These are phyloP conservation scores for Entonaema liquescens DNA, from an alignment of 495 filamentous ascomycete species.

Conservation along the genomic window DNA sequence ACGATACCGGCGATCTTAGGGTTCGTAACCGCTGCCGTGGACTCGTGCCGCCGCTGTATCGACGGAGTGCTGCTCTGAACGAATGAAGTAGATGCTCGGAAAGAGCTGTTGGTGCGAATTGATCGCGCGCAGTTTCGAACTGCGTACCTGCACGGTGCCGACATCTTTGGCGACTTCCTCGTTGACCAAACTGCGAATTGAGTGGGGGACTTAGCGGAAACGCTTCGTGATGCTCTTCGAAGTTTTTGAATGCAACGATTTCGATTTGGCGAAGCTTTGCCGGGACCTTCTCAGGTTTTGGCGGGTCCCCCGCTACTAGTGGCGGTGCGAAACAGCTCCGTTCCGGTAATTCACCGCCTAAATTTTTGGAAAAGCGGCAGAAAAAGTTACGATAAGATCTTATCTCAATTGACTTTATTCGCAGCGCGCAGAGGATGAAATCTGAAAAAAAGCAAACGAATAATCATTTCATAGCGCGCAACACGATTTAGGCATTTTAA, in stretches of 20 bases:
- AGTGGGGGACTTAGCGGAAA: slow-evolving; percentile 27
- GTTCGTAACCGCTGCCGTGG: slow-evolving; percentile 73
- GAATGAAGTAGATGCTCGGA: slow-evolving; percentile 52
- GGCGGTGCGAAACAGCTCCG: slow-evolving; percentile 20
- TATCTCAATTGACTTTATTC: slow-evolving; percentile 12
- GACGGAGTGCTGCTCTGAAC: slow-evolving; percentile 49
- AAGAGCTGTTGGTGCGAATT: slow-evolving; percentile 52
- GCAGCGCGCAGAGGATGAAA: not conserved
- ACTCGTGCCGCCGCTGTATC: slow-evolving; percentile 70
- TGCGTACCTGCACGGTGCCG: slow-evolving; percentile 65
- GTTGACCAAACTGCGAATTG: slow-evolving; percentile 32
- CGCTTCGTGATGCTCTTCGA: slow-evolving; percentile 33
- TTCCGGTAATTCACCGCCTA: slow-evolving; percentile 42
- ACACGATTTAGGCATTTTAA: slow-evolving; percentile 22
- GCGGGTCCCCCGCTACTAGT: slow-evolving; percentile 15
- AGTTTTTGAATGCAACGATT: slow-evolving; percentile 44
- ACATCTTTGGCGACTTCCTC: slow-evolving; percentile 57
- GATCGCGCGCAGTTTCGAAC: slow-evolving; percentile 67
- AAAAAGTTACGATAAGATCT: slow-evolving; percentile 40
- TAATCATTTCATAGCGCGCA: slow-evolving; percentile 1
- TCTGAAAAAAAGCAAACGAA: slow-evolving; percentile 15
- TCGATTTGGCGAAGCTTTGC: slow-evolving; percentile 48
- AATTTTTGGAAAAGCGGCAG: slow-evolving; percentile 41
- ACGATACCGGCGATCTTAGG: slow-evolving; percentile 94
- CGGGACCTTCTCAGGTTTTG: slow-evolving; percentile 16